Evolutionary conservation across 768 basidiomycete genomes (phyloP), one percentile per base, ranked within the genome.

Genomic region (Amanita phalloides): DNA sequence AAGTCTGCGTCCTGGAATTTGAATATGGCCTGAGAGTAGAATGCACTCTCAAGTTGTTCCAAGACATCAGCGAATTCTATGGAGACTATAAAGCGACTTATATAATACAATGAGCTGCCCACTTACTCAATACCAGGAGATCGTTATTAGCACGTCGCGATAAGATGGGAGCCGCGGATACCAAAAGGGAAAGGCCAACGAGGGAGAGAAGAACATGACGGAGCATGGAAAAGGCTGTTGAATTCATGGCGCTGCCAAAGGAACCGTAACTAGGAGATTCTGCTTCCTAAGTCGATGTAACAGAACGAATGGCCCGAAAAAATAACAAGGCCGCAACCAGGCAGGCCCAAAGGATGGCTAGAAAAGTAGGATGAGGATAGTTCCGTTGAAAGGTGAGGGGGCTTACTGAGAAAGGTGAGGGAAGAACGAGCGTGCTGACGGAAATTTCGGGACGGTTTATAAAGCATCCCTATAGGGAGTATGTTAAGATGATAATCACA

Each of bases 1-100:
- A 90, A 90, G 63, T 85, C 84, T 3, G 73, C 61, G 30, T 70
- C 67, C 57, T 77, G 66, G 72, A 90, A 90, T 59, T 81, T 83
- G 10, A 64, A 48, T 21, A 89, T 68, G 13, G 78, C 86, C 60
- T 86, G 75, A 2, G 66, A 53, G 63, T 91, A 91, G 61, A 90
- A 90, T 25, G 68, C 58, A 10, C 73, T 74, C 64, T 90, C 88
- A 13, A 90, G 69, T 56, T 82, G 77, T 63, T 90, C 88, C 41
- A 90, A 71, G 45, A 86, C 80, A 62, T 81, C 71, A 42, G 86
- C 85, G 56, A 90, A 90, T 61, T 81, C 88, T 90, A 60, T 32
- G 47, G 38, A 30, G 11, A 55, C 1, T 51, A 52, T 26, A 36
- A 53, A 32, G 14, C 45, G 37, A 17, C 45, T 33, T 13, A 14